These are phyloP conservation scores for Neoscytalidium dimidiatum DNA, from an alignment of 2,329 filamentous ascomycete genomes.

Conservation along the genomic window DNA sequence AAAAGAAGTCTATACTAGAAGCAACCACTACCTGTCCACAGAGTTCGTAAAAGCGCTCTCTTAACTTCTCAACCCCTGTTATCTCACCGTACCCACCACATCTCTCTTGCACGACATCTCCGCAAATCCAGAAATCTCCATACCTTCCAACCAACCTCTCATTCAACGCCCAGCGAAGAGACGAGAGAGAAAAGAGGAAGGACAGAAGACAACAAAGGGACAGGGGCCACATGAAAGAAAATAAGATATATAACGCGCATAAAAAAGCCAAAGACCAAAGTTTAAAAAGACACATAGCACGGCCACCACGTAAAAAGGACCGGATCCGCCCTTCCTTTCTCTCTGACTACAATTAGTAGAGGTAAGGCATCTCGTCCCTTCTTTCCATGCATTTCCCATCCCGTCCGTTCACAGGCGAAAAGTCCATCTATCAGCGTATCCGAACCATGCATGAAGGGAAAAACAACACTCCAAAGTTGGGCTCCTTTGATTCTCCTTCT, in stretches of 20 bases:
- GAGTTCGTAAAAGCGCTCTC: no score
- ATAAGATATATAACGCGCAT: not conserved
- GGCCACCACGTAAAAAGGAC: not conserved
- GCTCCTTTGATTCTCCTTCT: not conserved
- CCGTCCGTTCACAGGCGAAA: no score
- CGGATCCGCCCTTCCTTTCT: not conserved
- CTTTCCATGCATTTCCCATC: no score
- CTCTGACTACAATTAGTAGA: no score
- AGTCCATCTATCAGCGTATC: no score
- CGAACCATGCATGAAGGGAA: no score
- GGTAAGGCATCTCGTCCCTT: no score
- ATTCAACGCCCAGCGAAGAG: conserved; percentile 6
- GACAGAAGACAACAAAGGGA: not conserved
- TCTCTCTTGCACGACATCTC: not conserved
- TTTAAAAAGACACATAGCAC: not conserved
- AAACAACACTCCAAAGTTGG: not conserved
- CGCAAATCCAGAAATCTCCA: not conserved
- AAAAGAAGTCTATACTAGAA: no score
- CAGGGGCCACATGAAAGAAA: not conserved
- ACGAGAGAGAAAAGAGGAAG: not conserved
- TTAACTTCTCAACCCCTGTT: not conserved
- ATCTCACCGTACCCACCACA: not conserved
- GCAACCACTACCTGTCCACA: no score
- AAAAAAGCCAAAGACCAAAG: not conserved
- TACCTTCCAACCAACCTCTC: not conserved